These are phyloP conservation scores for Populus tremula DNA, from an alignment of 345 rosid species.

Conservation along the genomic window DNA sequence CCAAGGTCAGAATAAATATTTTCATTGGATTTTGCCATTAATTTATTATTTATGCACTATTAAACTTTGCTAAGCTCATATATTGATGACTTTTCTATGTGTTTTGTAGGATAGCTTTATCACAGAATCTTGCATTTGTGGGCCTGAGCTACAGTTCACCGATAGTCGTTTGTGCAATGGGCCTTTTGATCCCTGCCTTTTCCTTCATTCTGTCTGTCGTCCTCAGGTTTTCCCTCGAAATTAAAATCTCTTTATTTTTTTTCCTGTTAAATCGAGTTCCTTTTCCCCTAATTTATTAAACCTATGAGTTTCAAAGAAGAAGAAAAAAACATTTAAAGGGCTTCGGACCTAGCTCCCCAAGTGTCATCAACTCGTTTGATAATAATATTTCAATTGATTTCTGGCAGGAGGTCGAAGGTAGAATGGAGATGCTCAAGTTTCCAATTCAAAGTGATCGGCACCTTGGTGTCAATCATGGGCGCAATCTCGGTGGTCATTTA, in stretches of 20 bases:
- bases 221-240: slow-evolving; percentile 44
- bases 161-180: slow-evolving; percentile 80
- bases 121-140: slow-evolving; percentile 66
- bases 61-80: no score
- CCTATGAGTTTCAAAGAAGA: no score
- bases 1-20: no score
- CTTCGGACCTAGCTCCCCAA: no score
- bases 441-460: slow-evolving; percentile 46
- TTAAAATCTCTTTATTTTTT: no score
- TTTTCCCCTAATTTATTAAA: no score
- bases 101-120: slow-evolving; percentile 48
- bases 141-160: slow-evolving; percentile 75
- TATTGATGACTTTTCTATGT: neutral
- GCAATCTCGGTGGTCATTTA: slow-evolving; percentile 49
- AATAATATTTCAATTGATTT: neutral
- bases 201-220: slow-evolving; percentile 58
- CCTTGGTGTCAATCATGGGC: slow-evolving; percentile 52
- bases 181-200: slow-evolving; percentile 57
- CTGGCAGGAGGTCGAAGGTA: slow-evolving; percentile 41
- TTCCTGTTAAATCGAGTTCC: no score
- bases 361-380: no score
- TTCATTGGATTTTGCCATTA: no score
- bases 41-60: neutral
- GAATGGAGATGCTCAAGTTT: slow-evolving; percentile 52
- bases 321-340: no score